Percentiles rank a stretch among this genome's conserved stretches.
phyloP scores from a whole-genome alignment of 768 basidiomycete genomes.

The Suillus luteus region DNA sequence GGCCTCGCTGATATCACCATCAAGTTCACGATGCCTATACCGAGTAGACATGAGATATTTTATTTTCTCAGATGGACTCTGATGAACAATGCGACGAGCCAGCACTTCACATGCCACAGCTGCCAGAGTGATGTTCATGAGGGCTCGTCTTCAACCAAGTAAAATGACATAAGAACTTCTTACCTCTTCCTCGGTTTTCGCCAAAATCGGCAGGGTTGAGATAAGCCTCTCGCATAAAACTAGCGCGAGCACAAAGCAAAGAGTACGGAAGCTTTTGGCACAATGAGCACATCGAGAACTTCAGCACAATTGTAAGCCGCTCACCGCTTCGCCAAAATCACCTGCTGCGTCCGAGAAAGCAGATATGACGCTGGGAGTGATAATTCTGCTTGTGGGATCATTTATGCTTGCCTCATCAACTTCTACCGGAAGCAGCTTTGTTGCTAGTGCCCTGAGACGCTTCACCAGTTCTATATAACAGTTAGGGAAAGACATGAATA shows the following conservation, averaged over 20 bases:
- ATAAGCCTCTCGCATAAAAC: conserved; percentile 83
- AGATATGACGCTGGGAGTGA: conserved; percentile 77
- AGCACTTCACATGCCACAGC: conserved; percentile 84
- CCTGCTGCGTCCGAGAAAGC: conserved; percentile 83
- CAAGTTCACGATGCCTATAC: conserved; percentile 67
- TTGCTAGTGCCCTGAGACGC: conserved; percentile 74
- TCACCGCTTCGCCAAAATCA: conserved; percentile 82
- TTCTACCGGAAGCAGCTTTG: conserved; percentile 78
- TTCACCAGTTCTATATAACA: conserved; percentile 67
- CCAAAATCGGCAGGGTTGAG: conserved; percentile 83
- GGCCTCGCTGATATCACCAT: conserved; percentile 76
- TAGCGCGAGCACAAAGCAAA: conserved; percentile 72
- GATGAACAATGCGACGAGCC: conserved; percentile 78
- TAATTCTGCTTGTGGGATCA: conserved; percentile 79
- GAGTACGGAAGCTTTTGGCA: conserved; percentile 72
- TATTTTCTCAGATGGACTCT: conserved; percentile 61
- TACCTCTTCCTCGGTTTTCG: conserved; percentile 82
- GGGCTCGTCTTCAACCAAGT: background rate
- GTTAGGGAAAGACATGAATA: background rate
- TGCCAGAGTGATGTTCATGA: conserved; percentile 29
- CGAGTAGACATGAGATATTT: conserved; percentile 76
- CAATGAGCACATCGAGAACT: background rate
- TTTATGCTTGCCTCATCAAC: conserved; percentile 66
- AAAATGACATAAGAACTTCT: conserved; percentile 15
- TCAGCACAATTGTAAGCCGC: conserved; percentile 24